Conservation (phyloP, 768 basidiomycete genomes). For the Psilocybe sp. region DNA sequence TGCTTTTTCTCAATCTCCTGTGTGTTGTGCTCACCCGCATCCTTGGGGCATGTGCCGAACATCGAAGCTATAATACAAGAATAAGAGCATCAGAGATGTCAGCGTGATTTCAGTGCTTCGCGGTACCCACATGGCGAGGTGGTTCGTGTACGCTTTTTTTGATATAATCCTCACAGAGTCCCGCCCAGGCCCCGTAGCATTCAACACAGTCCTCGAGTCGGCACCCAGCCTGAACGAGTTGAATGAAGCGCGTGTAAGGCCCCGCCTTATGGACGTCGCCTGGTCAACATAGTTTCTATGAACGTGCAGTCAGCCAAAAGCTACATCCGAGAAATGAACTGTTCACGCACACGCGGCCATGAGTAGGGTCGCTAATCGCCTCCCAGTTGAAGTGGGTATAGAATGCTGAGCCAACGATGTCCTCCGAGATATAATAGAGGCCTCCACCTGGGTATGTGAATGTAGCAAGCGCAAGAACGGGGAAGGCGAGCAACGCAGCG, state of each 20-base stretch:
- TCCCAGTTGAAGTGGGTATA: constrained; percentile 47
- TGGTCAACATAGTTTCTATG: constrained; percentile 40
- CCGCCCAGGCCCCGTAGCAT: constrained; percentile 46
- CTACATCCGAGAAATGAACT: background rate
- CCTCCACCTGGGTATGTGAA: background rate
- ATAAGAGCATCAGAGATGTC: background rate
- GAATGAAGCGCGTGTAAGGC: constrained; percentile 49
- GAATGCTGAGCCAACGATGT: constrained; percentile 43
- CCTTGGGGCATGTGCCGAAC: constrained; percentile 37
- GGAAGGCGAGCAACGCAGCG: too few relatives aligned
- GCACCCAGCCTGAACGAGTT: constrained; percentile 52
- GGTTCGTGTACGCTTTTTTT: constrained; percentile 48
- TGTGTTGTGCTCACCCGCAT: constrained; percentile 23
- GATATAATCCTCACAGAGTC: constrained; percentile 52
- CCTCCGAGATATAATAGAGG: constrained; percentile 36
- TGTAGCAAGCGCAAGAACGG: too few relatives aligned
- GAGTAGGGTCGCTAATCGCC: constrained; percentile 53
- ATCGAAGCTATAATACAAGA: constrained; percentile 25
- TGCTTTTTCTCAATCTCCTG: background rate
- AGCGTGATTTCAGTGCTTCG: background rate
- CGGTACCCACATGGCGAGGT: constrained; percentile 48
- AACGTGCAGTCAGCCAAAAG: background rate
- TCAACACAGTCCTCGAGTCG: constrained; percentile 45
- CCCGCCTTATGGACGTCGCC: constrained; percentile 37
- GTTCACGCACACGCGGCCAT: constrained; percentile 55